Evolutionary conservation across 495 filamentous ascomycete species (phyloP), one percentile per base, ranked within the genome.

Genomic region (Chaetomidium leptoderma): DNA sequence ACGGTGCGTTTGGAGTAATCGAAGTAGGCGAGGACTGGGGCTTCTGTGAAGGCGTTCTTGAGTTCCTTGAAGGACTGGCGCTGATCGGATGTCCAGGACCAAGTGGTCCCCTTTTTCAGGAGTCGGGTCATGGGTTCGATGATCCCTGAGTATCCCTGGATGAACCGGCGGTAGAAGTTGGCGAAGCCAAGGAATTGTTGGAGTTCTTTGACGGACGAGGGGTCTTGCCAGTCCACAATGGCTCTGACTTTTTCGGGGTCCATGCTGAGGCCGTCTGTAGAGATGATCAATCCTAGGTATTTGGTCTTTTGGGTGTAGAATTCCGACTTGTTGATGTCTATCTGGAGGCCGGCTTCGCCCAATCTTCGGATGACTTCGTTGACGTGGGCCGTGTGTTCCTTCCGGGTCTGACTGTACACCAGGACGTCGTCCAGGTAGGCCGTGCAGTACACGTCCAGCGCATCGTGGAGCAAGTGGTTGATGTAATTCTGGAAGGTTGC

Each of bases 401-500:
- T 21, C 21, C 16, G 39, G 19, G 6, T 32, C 6, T 2, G 27
- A 52, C n/a, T n/a, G 29, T 59, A 53, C n/a, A 59, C 53, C 0
- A 59, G 37, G 10, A 59, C 37, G 17, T 59, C 47, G 29, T 59
- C 47, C 2, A 59, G 24, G 16, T 59, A 59, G 4, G 40, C 47
- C 3, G 26, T 9, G 14, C 27, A 35, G 17, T 70, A 67, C 1
- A 60, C 48, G 47, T 76, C 62, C 0, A 76, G 43, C 26, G 53
- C 61, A 1, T 58, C 60, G 1, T 21, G n/a, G 0, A 75, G 46
- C 3, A 51, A 57, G 37, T 67, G 19, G 47, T 76, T 74, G 17
- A 74, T 72, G 30, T 54, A 70, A 0, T 49, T 16, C 30, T 76
- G 58, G 32, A 66, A 75, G 0, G 58, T 69, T 1, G 57, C 40